A percentile compares a stretch with the other conserved stretches of the same genome.
Conservation (phyloP, 805 yeast genomes). For the Cephaloascus fragrans region DNA sequence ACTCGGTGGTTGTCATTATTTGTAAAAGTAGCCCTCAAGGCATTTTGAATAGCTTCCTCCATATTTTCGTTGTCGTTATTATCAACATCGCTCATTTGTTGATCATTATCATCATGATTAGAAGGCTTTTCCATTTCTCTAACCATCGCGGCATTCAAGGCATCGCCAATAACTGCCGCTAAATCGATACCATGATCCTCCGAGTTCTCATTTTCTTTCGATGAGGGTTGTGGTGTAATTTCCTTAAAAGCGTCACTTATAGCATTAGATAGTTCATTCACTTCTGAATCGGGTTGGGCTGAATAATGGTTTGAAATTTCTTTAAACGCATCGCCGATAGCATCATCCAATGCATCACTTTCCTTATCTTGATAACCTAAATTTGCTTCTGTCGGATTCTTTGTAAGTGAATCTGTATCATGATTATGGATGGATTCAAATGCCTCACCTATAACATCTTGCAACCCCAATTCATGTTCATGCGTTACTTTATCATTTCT, state of each 20-base stretch:
- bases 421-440: conserved; percentile 6
- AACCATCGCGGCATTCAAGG: conserved; percentile 13
- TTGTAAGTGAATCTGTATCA: background rate
- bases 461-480: conserved; percentile 3
- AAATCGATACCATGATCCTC: conserved; percentile 5
- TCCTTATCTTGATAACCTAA: conserved; percentile 1
- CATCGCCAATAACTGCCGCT: conserved; percentile 20
- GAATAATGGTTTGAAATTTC: background rate
- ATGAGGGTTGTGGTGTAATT: background rate
- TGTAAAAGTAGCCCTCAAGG: background rate
- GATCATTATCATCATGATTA: background rate
- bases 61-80: background rate
- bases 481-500: too few relatives aligned
- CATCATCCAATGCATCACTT: conserved; percentile 7
- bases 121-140: conserved; percentile 1
- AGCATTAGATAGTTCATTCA: conserved; percentile 5
- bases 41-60: background rate
- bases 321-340: conserved; percentile 12
- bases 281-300: background rate
- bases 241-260: background rate
- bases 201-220: background rate
- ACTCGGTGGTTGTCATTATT: background rate
- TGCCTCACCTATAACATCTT: conserved; percentile 13
- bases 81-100: background rate
- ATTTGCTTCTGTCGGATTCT: background rate